Base-by-base conservation (phyloP, 2,329 filamentous ascomycete genomes). In the Scolecobasidium constrictum region DNA sequence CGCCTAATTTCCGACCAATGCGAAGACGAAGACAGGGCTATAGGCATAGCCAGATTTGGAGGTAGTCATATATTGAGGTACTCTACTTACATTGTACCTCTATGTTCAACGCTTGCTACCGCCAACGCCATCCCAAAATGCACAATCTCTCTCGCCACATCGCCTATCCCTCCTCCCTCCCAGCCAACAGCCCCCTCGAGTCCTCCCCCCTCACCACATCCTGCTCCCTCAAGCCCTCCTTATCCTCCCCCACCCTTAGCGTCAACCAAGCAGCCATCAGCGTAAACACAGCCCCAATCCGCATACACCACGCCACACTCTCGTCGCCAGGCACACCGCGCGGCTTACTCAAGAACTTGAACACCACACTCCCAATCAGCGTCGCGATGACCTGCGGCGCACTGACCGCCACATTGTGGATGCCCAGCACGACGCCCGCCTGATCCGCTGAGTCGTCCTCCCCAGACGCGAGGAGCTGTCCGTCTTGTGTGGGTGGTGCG, bases 401-500 rank as follows among this genome's bases (percentile, higher is more conserved):
- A 1, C 88, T 86, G 51, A 96, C 84, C 13, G 88, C 82, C 65
- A 96, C 90, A 60, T 96, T 96, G 68, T 96, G 90, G 43, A 96
- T 87, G 6, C 90, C 90, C 2, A 96, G 73, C 35, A 96, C 86
- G 33, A 95, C 83, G 34, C 90, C 87, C 4, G 87, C 86, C 57
- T 92, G 83, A 53, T 88, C 83, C 2, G 76, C 69, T 31, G 76
- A 70, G 3, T 73, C 71, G n/a, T 72, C 71, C 37, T 73, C 66
- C 13, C 62, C 63, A 9, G 57, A 46, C 4, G 64, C 62, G 12
- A 69, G 53, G 21, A 64, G 49, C 35, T 60, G 56, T 6, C 58
- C 61, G 20, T 65, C 62, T n/a, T 54, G 52, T 23, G 58, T 59
- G 4, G 57, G 56, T 3, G 60, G 61, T 5, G 55, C 53, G 6